Evolutionary conservation across 345 rosid species (phyloP).

Genomic region (Populus davidiana): DNA sequence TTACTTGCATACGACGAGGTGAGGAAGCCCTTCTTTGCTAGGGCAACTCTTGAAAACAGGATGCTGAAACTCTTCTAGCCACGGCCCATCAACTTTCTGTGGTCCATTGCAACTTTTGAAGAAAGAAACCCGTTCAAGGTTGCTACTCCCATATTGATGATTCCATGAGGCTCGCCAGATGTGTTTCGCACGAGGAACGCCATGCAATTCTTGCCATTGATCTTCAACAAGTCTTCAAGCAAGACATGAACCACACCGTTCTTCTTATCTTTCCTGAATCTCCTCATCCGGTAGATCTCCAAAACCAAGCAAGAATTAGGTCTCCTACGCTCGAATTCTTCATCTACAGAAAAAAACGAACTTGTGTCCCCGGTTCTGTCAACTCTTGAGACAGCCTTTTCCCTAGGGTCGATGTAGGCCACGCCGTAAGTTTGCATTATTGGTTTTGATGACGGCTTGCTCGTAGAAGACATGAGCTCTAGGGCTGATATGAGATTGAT

Average conservation of each 20-base stretch:
- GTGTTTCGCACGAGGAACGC: not conserved
- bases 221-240: not conserved
- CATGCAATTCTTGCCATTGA: not conserved
- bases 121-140: not conserved
- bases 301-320: not conserved
- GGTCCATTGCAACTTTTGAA: not conserved
- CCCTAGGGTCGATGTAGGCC: not conserved
- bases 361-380: not conserved
- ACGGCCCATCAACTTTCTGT: not conserved
- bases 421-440: not conserved
- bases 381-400: not conserved
- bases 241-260: not conserved
- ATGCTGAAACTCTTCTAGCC: not conserved
- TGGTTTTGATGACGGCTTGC: not conserved
- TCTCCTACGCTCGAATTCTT: not conserved
- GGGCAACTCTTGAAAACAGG: not conserved
- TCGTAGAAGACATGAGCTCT: not conserved
- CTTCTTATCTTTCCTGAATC: not conserved
- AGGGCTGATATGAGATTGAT: slow-evolving; percentile 1
- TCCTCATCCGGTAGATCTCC: not conserved
- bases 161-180: not conserved
- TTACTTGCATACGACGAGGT: not conserved
- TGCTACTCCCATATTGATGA: not conserved
- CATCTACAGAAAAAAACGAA: not conserved
- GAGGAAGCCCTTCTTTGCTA: not conserved